Evolutionary conservation across 2,329 filamentous ascomycete genomes (phyloP).

Genomic region (Fusarium chaquense): DNA sequence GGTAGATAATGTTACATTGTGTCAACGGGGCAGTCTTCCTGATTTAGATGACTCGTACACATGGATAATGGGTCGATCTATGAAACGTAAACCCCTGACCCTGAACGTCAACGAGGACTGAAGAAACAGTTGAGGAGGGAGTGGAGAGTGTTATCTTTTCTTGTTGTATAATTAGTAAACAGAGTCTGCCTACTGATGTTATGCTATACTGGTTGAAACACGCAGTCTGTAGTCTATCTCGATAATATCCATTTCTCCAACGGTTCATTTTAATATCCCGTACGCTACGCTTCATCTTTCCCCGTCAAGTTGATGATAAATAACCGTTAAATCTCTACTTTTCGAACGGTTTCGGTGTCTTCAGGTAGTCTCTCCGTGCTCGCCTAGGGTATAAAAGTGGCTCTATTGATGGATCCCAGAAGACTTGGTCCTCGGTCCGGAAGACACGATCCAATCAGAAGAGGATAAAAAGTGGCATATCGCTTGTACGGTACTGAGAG

Average conservation of each 20-base stretch:
- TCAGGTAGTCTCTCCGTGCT: neutral
- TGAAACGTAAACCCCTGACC: conserved; percentile 1
- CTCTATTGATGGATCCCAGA: neutral
- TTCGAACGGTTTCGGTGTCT: conserved; percentile 2
- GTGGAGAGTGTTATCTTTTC: neutral
- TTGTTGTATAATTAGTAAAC: neutral
- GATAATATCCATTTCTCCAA: neutral
- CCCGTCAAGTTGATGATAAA: too few species aligned
- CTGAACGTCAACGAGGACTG: neutral
- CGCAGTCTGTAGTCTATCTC: neutral
- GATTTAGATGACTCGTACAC: conserved; percentile 9
- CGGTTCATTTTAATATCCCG: neutral
- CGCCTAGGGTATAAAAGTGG: neutral
- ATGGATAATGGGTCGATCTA: conserved; percentile 1
- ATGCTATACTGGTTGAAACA: neutral
- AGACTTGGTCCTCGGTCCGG: neutral
- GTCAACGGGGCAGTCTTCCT: conserved; percentile 17
- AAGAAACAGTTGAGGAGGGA: neutral
- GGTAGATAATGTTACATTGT: neutral
- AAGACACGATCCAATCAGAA: neutral
- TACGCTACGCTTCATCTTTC: neutral
- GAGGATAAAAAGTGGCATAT: neutral
- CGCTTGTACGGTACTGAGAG: neutral
- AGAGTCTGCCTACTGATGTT: too few species aligned
- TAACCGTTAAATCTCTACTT: neutral